Percentiles rank a stretch among this genome's conserved stretches.
Evolutionary conservation across 163 green algal genomes (phyloP).

Genomic region (Dunaliella salina): DNA sequence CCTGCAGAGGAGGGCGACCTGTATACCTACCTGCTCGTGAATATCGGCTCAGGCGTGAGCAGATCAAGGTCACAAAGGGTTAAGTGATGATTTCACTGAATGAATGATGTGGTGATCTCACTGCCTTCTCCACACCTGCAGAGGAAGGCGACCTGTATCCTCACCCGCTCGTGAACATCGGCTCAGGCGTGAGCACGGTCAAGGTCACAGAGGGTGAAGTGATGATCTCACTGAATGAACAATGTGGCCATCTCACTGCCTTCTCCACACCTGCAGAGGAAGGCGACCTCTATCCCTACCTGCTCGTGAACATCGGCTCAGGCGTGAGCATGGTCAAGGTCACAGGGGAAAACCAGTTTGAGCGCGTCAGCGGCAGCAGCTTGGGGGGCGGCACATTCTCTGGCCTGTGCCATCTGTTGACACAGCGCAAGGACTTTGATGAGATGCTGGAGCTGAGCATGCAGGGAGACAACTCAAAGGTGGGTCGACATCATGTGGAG

Average conservation of each 20-base stretch:
- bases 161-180: slow-evolving; percentile 98
- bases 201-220: slow-evolving; percentile 69
- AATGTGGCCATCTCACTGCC: too few species aligned
- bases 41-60: slow-evolving; percentile 93
- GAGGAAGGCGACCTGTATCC: slow-evolving; percentile 73
- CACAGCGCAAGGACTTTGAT: slow-evolving; percentile 84
- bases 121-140: slow-evolving; percentile 23
- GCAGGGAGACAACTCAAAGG: slow-evolving; percentile 74
- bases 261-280: slow-evolving; percentile 42
- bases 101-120: too few species aligned
- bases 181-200: slow-evolving; percentile 88
- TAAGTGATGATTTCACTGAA: too few species aligned
- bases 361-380: slow-evolving; percentile 86
- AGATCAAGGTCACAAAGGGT: slow-evolving; percentile 74
- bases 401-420: slow-evolving; percentile 91
- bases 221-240: too few species aligned
- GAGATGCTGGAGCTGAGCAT: slow-evolving; percentile 91
- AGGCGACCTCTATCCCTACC: slow-evolving; percentile 82
- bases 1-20: slow-evolving; percentile 58
- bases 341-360: slow-evolving; percentile 68
- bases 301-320: slow-evolving; percentile 97
- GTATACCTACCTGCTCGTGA: slow-evolving; percentile 96
- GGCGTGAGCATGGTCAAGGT: slow-evolving; percentile 89
- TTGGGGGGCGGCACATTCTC: slow-evolving; percentile 96
- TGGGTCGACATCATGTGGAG: too few species aligned